phyloP scores from a whole-genome alignment of 495 filamentous ascomycete species.

The Polyplosphaeria fusca region DNA sequence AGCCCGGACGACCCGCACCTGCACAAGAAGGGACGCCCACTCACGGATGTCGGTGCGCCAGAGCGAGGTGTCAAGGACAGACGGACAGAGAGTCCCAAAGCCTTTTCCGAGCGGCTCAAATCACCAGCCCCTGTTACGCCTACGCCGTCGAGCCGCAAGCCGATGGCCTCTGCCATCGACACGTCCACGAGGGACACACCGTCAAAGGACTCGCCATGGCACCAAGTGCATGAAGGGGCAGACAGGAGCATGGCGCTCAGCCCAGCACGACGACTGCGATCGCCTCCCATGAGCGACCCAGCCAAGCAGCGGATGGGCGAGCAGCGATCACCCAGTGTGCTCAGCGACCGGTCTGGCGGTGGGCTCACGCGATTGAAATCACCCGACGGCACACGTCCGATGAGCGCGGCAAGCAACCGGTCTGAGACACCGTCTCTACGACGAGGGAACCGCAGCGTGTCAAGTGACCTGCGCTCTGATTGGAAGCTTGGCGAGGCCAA shows the following conservation, averaged over 20 bases:
- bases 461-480: slow-evolving; percentile 75
- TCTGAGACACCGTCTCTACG: slow-evolving; percentile 64
- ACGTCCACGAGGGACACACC: not conserved
- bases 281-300: slow-evolving; percentile 31
- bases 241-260: slow-evolving; percentile 31
- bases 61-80: slow-evolving; percentile 39
- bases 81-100: slow-evolving; percentile 31
- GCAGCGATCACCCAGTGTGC: slow-evolving; percentile 41
- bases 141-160: slow-evolving; percentile 15
- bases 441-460: slow-evolving; percentile 67
- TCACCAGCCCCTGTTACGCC: slow-evolving; percentile 31
- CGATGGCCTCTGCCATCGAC: not conserved
- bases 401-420: slow-evolving; percentile 56
- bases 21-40: slow-evolving; percentile 40
- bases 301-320: slow-evolving; percentile 34
- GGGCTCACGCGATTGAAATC: slow-evolving; percentile 47
- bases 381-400: slow-evolving; percentile 59
- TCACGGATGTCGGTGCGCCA: slow-evolving; percentile 38
- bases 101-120: slow-evolving; percentile 32
- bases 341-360: slow-evolving; percentile 49
- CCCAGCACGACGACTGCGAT: slow-evolving; percentile 35
- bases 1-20: slow-evolving; percentile 41
- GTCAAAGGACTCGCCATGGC: slow-evolving; percentile 37
- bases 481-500: slow-evolving; percentile 46
- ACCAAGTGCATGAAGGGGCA: slow-evolving; percentile 43